phyloP scores from a whole-genome alignment of 495 filamentous ascomycete genomes.

The Aeminium ludgeri region DNA sequence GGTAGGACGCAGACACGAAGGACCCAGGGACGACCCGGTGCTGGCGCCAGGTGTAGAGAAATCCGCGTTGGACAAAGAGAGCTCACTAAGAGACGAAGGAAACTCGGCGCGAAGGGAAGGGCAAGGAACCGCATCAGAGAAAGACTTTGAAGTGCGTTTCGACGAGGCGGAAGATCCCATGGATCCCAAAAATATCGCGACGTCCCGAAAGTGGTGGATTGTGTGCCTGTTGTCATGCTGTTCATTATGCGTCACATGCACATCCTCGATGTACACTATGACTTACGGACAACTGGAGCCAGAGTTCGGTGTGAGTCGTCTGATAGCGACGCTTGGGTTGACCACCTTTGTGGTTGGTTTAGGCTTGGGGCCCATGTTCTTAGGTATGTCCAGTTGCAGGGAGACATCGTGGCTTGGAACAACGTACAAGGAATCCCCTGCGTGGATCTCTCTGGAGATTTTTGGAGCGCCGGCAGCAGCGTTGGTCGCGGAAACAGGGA shows the following conservation, averaged over 20 bases:
- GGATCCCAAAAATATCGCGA: constrained; percentile 52
- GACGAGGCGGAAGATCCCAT: constrained; percentile 53
- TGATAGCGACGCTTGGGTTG: constrained; percentile 64
- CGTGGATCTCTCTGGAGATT: no score
- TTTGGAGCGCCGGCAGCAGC: no score
- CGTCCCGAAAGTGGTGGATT: constrained; percentile 60
- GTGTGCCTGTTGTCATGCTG: constrained; percentile 52
- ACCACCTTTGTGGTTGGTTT: constrained; percentile 32
- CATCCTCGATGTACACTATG: constrained; percentile 74
- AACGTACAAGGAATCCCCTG: no score
- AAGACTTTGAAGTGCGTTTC: constrained; percentile 48
- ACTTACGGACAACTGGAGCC: constrained; percentile 66
- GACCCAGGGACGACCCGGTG: no score
- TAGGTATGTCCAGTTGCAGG: constrained; percentile 16
- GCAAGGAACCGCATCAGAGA: constrained; percentile 78
- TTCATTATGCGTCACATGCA: constrained; percentile 73
- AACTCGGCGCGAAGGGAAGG: constrained; percentile 58
- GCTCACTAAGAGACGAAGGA: no score
- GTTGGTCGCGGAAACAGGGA: no score
- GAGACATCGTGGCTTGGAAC: no score
- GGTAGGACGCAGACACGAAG: no score
- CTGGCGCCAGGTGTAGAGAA: no score
- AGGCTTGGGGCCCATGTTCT: constrained; percentile 54
- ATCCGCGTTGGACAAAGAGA: no score
- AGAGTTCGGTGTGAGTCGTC: constrained; percentile 53